Evolutionary conservation across 129 eudicot genomes (phyloP).

Genomic region (Calendula officinalis): DNA sequence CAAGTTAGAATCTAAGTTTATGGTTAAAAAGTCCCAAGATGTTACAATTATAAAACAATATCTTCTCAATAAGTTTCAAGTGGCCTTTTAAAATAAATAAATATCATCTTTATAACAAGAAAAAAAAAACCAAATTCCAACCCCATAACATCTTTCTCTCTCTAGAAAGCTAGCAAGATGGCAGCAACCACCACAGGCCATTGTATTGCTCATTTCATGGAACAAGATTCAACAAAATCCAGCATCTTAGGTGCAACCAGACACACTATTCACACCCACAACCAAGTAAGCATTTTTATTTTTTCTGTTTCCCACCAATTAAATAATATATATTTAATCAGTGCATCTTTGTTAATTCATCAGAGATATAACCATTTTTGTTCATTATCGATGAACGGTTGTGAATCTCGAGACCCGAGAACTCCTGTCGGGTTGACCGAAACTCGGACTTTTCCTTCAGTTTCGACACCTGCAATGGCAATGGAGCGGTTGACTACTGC

Average conservation of each 20-base stretch:
- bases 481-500: slow-evolving; percentile 66
- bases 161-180: slow-evolving; percentile 16
- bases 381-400: slow-evolving; percentile 80
- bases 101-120: background rate
- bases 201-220: slow-evolving; percentile 45
- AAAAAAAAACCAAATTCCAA: background rate
- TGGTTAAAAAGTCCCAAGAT: background rate
- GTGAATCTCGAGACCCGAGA: slow-evolving; percentile 48
- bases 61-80: background rate
- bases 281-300: slow-evolving; percentile 34
- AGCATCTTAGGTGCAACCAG: slow-evolving; percentile 36
- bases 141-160: background rate
- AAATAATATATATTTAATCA: background rate
- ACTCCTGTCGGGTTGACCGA: slow-evolving; percentile 56
- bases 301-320: background rate
- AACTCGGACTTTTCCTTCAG: slow-evolving; percentile 63
- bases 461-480: slow-evolving; percentile 60
- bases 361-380: slow-evolving; percentile 55
- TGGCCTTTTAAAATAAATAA: background rate
- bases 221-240: slow-evolving; percentile 39
- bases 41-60: background rate
- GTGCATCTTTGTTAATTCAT: background rate
- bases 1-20: background rate
- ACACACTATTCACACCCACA: slow-evolving; percentile 31
- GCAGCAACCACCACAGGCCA: slow-evolving; percentile 35